Percentiles rank a stretch among this genome's conserved stretches.
These are phyloP conservation scores for Camelina laxa DNA, from an alignment of 345 rosid genomes.

Conservation along the genomic window DNA sequence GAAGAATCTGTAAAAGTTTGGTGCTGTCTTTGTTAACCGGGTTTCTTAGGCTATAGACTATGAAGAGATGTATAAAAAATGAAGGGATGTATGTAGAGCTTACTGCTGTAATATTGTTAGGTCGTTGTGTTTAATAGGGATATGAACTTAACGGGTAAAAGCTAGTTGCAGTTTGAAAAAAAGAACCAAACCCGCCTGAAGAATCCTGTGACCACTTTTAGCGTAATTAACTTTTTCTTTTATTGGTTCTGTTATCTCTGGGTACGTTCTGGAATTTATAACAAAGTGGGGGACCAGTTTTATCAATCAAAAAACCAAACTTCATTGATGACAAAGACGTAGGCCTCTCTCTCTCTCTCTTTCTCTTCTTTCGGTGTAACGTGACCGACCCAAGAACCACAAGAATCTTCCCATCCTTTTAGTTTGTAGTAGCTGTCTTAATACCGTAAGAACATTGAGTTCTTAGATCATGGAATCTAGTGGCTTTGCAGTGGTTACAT, in stretches of 20 bases:
- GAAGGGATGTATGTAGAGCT: slow-evolving; percentile 33
- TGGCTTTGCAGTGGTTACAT: slow-evolving; percentile 28
- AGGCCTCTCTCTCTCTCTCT: slow-evolving; percentile 4
- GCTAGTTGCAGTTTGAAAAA: slow-evolving; percentile 41
- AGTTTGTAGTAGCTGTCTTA: slow-evolving; percentile 36
- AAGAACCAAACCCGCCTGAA: slow-evolving; percentile 46
- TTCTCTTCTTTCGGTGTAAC: slow-evolving; percentile 34
- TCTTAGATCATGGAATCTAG: slow-evolving; percentile 21
- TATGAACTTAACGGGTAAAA: slow-evolving; percentile 38
- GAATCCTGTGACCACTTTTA: slow-evolving; percentile 45
- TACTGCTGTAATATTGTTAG: slow-evolving; percentile 39
- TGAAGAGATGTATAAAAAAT: slow-evolving; percentile 18
- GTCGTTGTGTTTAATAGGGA: slow-evolving; percentile 39
- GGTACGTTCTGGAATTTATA: slow-evolving; percentile 42
- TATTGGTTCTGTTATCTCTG: slow-evolving; percentile 22
- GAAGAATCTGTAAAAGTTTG: slow-evolving; percentile 7
- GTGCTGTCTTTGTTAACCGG: slow-evolving; percentile 6
- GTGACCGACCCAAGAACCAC: slow-evolving; percentile 44
- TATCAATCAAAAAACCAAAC: slow-evolving; percentile 42
- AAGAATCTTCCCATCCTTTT: slow-evolving; percentile 37
- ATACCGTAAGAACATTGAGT: slow-evolving; percentile 30
- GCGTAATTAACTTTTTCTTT: slow-evolving; percentile 21
- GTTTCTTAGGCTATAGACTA: slow-evolving; percentile 6
- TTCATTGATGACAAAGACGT: slow-evolving; percentile 45
- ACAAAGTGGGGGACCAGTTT: slow-evolving; percentile 43